Conservation (phyloP, 106 monocot species). For the Allium cepa region DNA sequence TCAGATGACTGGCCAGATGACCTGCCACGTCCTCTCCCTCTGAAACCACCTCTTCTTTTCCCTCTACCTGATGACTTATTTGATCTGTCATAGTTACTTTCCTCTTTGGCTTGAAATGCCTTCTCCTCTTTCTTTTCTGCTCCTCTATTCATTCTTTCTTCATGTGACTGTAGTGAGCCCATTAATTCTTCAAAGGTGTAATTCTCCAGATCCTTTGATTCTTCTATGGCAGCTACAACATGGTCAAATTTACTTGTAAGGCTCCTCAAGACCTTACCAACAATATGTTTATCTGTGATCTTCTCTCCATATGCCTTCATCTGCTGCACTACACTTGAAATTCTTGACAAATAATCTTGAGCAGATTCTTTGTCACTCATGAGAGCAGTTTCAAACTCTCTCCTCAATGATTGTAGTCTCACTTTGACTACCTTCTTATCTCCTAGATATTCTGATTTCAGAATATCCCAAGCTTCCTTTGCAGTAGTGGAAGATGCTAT, state of each 20-base stretch:
- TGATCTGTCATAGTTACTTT: not conserved
- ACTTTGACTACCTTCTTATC: conserved; percentile 7
- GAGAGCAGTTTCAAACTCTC: too few species aligned
- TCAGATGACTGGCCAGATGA: conserved; percentile 1
- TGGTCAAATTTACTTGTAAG: too few species aligned
- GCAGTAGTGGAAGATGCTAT: not conserved
- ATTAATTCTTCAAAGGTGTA: too few species aligned
- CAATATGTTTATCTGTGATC: not conserved
- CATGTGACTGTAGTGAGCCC: too few species aligned
- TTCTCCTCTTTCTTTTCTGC: not conserved
- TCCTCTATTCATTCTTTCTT: not conserved
- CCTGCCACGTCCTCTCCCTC: conserved; percentile 2
- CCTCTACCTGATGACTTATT: not conserved
- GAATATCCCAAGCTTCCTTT: conserved; percentile 3
- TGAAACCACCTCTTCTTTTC: not conserved
- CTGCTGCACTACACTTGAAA: conserved; percentile 1
- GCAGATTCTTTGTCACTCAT: not conserved
- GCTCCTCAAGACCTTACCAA: not conserved
- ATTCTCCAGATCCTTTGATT: too few species aligned
- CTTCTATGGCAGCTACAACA: too few species aligned
- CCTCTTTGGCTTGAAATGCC: not conserved
- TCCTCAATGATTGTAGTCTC: not conserved
- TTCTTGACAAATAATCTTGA: not conserved
- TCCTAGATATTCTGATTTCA: conserved; percentile 1
- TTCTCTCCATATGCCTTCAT: conserved; percentile 3